Percentiles rank a stretch among this genome's conserved stretches.
Evolutionary conservation across 768 basidiomycete species (phyloP).

Genomic region (Trametes maxima): DNA sequence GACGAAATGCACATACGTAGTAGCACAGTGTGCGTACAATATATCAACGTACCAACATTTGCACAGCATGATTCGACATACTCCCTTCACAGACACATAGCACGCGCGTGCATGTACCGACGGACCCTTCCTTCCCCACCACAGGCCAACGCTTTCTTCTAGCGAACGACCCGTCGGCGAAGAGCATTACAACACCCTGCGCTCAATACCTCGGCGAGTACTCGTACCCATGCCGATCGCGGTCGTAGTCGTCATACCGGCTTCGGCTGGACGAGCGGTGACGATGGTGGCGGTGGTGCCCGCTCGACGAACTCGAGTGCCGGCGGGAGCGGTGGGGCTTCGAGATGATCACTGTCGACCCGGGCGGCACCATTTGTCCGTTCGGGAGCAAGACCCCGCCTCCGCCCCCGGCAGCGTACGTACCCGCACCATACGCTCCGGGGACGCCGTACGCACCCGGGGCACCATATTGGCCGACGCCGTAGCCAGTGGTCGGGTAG

Average conservation of each 20-base stretch:
- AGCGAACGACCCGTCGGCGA: background rate
- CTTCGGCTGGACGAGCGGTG: conserved; percentile 9
- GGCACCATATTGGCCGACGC: background rate
- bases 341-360: conserved; percentile 30
- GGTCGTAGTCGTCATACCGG: conserved; percentile 10
- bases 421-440: conserved; percentile 2
- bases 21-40: too few relatives aligned
- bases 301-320: conserved; percentile 17
- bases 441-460: background rate
- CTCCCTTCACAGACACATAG: too few relatives aligned
- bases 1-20: too few relatives aligned
- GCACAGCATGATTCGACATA: too few relatives aligned
- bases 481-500: conserved; percentile 1
- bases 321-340: conserved; percentile 16
- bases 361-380: conserved; percentile 18
- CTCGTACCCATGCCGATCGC: conserved; percentile 8
- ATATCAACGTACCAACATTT: too few relatives aligned
- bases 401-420: conserved; percentile 3
- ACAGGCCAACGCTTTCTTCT: too few relatives aligned
- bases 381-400: conserved; percentile 14
- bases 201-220: conserved; percentile 4
- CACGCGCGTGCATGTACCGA: too few relatives aligned
- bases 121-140: too few relatives aligned
- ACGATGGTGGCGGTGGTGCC: conserved; percentile 23
- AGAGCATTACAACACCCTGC: background rate